Percentiles rank a stretch among this genome's conserved stretches.
phyloP scores from a whole-genome alignment of 495 filamentous ascomycete genomes.

The Lentithecium fluviatile region DNA sequence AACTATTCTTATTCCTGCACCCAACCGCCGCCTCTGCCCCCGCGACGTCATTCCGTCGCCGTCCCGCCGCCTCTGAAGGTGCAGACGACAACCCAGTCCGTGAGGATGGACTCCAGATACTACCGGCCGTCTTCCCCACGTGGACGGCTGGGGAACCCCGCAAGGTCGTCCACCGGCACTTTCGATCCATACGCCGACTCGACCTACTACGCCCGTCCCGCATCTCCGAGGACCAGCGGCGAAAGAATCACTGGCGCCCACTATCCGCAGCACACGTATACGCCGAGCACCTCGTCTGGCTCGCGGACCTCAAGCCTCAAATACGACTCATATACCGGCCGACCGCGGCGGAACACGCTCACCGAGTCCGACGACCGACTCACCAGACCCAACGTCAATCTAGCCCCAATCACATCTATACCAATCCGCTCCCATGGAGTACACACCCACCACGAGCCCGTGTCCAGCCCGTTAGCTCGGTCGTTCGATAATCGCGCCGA shows the following conservation, averaged over 20 bases:
- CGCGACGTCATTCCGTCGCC: slow-evolving; percentile 21
- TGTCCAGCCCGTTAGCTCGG: slow-evolving; percentile 27
- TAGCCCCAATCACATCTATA: slow-evolving; percentile 19
- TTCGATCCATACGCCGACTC: slow-evolving; percentile 25
- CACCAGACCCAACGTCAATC: neutral
- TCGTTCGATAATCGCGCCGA: slow-evolving; percentile 30
- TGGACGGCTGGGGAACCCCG: slow-evolving; percentile 20
- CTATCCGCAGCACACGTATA: slow-evolving; percentile 15
- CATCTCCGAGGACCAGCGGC: slow-evolving; percentile 30
- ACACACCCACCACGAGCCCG: slow-evolving; percentile 14
- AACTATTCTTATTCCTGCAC: slow-evolving; percentile 18
- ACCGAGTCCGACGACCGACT: slow-evolving; percentile 25
- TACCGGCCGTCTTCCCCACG: slow-evolving; percentile 35
- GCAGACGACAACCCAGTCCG: slow-evolving; percentile 2
- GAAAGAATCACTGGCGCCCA: slow-evolving; percentile 27
- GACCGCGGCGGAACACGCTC: slow-evolving; percentile 30
- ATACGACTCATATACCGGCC: slow-evolving; percentile 31
- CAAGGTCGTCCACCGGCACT: slow-evolving; percentile 32
- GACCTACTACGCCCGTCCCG: slow-evolving; percentile 14
- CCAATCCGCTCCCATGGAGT: slow-evolving; percentile 27
- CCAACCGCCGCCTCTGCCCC: slow-evolving; percentile 9
- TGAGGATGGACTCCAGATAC: slow-evolving; percentile 28
- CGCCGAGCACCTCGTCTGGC: slow-evolving; percentile 15
- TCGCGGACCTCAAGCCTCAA: slow-evolving; percentile 19
- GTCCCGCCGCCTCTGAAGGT: slow-evolving; percentile 5